Base-by-base conservation (phyloP, 352 stramenopile species). In the Saprolegnia parasitica region DNA sequence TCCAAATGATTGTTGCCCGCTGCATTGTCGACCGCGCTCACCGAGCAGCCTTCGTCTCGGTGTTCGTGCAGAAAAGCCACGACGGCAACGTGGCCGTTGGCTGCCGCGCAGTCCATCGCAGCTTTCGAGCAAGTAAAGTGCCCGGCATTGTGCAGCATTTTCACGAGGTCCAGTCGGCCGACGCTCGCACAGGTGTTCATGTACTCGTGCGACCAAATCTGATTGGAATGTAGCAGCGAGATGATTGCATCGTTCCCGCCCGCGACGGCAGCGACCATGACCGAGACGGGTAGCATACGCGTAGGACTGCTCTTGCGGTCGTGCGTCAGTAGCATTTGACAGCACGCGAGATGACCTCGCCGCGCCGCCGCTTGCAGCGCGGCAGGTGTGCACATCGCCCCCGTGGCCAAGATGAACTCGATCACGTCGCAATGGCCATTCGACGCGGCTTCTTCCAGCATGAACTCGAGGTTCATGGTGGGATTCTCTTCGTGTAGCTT, bases 71-170 rank as follows among this genome's bases (percentile, higher is more conserved):
- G 50, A 72, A 61, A 74, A 29, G 68, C n/a, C 16, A 74, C 66
- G 3, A 74, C 42, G 6, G 40, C 49, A 10, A 74, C 21, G 26
- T 56, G 35, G 0, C 66, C 71, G 21, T 55, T 71, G 18, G 66
- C 45, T 4, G 71, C 67, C 1, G 71, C 66, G 26, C 61, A 42
- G 46, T 74, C 56, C 56, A 75, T 74, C 6, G 71, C 71, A 49
- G 11, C 18, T 15, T 15, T 49, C 42, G 42, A 49, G 42, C 42
- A 49, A 15, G 1, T 10, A n/a, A 49, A 49, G 18, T 49, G 18
- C 42, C 42, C 42, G 3, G 42, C 11, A 4, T 15, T n/a, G 42
- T 49, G 42, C 1, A 49, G 42, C 42, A 4, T n/a, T n/a, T 10
- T 1, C 11, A 49, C 13, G 18, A 49, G 42, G 18, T 49, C 42